A percentile compares a stretch with the other conserved stretches of the same genome.
These are phyloP conservation scores for Draba incana DNA, from an alignment of 345 rosid genomes.

Conservation along the genomic window DNA sequence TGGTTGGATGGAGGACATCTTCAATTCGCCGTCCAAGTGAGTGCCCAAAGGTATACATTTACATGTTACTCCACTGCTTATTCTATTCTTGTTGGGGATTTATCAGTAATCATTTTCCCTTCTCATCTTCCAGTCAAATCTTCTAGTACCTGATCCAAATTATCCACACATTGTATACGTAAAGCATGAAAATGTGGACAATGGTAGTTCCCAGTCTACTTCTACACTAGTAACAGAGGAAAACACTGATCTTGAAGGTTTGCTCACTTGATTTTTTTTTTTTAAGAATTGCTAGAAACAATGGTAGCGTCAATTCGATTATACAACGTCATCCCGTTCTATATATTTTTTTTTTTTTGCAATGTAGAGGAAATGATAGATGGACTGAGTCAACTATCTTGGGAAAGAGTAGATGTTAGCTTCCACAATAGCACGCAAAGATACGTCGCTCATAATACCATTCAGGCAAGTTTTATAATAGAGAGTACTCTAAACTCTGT, in stretches of 20 bases:
- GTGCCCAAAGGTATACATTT: slow-evolving; percentile 69
- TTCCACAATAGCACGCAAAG: slow-evolving; percentile 85
- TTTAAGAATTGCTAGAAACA: neutral
- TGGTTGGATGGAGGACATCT: slow-evolving; percentile 97
- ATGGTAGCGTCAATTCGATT: neutral
- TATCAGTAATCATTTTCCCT: slow-evolving; percentile 28
- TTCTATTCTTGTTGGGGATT: slow-evolving; percentile 1
- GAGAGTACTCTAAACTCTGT: neutral
- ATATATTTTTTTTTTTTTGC: slow-evolving; percentile 14
- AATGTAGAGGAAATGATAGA: slow-evolving; percentile 79
- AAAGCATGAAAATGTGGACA: slow-evolving; percentile 46
- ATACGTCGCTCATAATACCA: slow-evolving; percentile 77
- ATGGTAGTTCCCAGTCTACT: slow-evolving; percentile 34
- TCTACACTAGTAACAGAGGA: slow-evolving; percentile 44
- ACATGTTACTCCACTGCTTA: neutral
- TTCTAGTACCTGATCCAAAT: slow-evolving; percentile 61
- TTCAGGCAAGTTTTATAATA: slow-evolving; percentile 65
- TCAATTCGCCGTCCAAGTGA: slow-evolving; percentile 83
- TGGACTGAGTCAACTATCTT: slow-evolving; percentile 75
- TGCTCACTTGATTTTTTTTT: slow-evolving; percentile 2
- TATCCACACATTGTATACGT: slow-evolving; percentile 82
- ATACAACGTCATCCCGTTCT: neutral
- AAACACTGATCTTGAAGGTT: slow-evolving; percentile 77
- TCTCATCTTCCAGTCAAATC: slow-evolving; percentile 61
- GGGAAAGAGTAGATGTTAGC: slow-evolving; percentile 96